Base-by-base conservation (phyloP, 2,329 filamentous ascomycete species). In the Metarhizium robertsii region DNA sequence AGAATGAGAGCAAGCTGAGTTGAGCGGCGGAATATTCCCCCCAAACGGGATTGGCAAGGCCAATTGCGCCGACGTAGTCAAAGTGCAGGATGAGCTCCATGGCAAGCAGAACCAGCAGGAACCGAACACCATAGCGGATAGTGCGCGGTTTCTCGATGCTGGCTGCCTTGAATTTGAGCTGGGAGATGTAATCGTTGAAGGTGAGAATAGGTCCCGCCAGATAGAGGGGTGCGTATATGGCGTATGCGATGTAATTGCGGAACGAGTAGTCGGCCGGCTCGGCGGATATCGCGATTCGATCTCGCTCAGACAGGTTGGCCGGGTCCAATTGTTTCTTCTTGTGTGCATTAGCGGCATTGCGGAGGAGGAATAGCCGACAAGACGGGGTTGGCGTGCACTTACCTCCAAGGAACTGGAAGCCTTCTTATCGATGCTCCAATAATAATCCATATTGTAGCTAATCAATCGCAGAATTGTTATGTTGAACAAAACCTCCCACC, bases 291-390 rank as follows among this genome's bases (percentile, higher is more conserved):
- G 80, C 77, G 57, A 97, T 81, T 18, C 94, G 88, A 65, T 99
- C 92, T 62, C 87, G 81, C 70, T 99, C 94, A 5, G 92, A 94
- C 42, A 97, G 81, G 64, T 87, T 84, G 54, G 90, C 78, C 47
- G 89, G 88, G 79, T 97, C 91, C 60, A 96, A 80, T 78, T 96
- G 90, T 72, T 95, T 96, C 89, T 97, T 97, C 92, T 97, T 94
- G 72, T 75, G 76, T 69, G 73, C 66, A 81, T 92, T 79, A 92
- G 86, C 54, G 54, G 65, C 47, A 59, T 42, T 53, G 20, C 54
- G 49, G 30, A 52, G 38, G 14, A 6, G 46, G 30, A 52, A 13
- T 14, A 1, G 25, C 25, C 25, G 50, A 18, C 8, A n/a, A 40
- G 14, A 40, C 38, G 13, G 13, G n/a, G 13, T 13, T 3, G 29